These are phyloP conservation scores for Turnera subulata DNA, from an alignment of 345 rosid genomes.

Conservation along the genomic window DNA sequence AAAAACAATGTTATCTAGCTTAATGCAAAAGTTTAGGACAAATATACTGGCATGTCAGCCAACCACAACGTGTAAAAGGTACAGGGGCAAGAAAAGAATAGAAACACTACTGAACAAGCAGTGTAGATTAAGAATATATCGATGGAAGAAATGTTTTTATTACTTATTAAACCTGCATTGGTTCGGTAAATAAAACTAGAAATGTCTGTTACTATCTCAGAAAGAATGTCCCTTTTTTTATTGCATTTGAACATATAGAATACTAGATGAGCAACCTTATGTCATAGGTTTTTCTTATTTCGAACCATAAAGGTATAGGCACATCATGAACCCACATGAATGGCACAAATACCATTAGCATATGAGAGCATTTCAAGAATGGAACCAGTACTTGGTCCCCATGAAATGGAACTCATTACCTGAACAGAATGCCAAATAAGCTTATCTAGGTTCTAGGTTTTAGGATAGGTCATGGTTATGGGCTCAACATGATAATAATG, in stretches of 20 bases:
- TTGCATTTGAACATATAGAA: background rate
- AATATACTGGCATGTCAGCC: constrained; percentile 43
- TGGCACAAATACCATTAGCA: constrained; percentile 17
- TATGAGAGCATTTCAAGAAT: constrained; percentile 1
- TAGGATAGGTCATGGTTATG: background rate
- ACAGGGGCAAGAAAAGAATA: constrained; percentile 26
- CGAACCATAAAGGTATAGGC: constrained; percentile 16
- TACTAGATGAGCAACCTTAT: background rate
- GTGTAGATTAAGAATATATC: background rate
- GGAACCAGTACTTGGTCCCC: background rate
- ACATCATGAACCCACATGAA: constrained; percentile 19
- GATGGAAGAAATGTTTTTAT: background rate
- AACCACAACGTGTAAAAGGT: constrained; percentile 6
- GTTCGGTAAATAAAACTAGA: background rate
- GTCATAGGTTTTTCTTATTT: background rate
- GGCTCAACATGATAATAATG: background rate
- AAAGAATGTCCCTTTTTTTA: background rate
- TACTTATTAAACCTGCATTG: background rate
- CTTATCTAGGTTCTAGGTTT: background rate
- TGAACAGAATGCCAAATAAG: background rate
- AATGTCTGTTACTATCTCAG: background rate
- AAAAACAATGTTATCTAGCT: constrained; percentile 16
- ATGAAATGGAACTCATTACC: background rate
- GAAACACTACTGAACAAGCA: constrained; percentile 20
- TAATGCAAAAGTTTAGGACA: constrained; percentile 29